phyloP scores from a whole-genome alignment of 2,329 filamentous ascomycete genomes.

The Colletotrichum gloeosporioides region DNA sequence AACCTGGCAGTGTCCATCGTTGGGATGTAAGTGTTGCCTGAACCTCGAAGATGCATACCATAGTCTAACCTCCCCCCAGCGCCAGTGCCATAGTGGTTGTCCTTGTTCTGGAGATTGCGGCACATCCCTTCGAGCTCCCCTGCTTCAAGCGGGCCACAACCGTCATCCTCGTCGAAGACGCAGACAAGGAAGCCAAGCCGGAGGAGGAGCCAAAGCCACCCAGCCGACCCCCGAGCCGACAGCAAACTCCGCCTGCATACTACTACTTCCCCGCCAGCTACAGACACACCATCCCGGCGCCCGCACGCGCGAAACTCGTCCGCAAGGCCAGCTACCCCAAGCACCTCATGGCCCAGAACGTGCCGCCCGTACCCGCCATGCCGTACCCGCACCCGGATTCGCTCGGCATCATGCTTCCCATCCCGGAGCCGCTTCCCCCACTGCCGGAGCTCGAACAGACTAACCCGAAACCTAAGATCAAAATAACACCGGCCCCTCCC shows the following conservation, averaged over 20 bases:
- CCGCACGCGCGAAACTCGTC: constrained; percentile 4
- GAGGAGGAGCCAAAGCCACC: constrained; percentile 8
- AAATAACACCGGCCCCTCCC: constrained; percentile 3
- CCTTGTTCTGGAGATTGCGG: constrained; percentile 25
- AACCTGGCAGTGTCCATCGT: constrained; percentile 30
- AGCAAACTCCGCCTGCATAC: constrained; percentile 10
- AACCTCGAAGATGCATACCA: background rate
- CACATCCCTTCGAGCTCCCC: constrained; percentile 27
- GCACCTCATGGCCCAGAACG: background rate
- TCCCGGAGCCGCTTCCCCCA: constrained; percentile 16
- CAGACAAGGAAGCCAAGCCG: constrained; percentile 18
- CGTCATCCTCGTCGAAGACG: constrained; percentile 5
- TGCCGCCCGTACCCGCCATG: background rate
- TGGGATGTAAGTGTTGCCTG: constrained; percentile 25
- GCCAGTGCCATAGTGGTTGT: constrained; percentile 16
- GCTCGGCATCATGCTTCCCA: constrained; percentile 14
- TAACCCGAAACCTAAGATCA: background rate
- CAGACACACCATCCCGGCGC: constrained; percentile 7
- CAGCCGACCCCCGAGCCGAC: background rate
- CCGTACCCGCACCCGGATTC: constrained; percentile 19
- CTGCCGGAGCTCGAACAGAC: constrained; percentile 11
- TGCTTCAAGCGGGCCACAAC: constrained; percentile 17
- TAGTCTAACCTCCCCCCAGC: background rate
- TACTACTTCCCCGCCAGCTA: constrained; percentile 17
- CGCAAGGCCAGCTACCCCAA: constrained; percentile 11